Evolutionary conservation across 805 yeast species (phyloP), one percentile per base, ranked within the genome.

Genomic region (Saccharomyces kudriavzevii): DNA sequence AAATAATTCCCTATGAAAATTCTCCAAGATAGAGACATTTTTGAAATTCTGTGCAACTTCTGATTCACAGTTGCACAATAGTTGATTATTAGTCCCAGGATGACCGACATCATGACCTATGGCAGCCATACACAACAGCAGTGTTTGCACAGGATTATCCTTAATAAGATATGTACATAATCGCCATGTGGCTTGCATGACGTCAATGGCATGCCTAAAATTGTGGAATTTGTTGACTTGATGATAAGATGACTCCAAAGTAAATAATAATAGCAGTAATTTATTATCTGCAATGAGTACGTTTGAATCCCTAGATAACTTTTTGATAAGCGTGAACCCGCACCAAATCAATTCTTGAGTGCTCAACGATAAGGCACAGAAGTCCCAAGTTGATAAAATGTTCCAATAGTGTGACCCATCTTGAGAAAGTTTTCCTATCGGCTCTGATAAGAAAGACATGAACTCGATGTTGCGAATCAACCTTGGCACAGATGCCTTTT

Each of bases 61-160:
- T 0, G 94, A 78, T 8, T 76, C 67, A 60, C 81, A 67, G 54
- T 79, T 74, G 25, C 75, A 72, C 67, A 92, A 72, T 58, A 89
- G 82, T 40, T 81, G 80, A 68, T 89, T 89, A 13, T 96, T 89
- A n/a, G 90, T 82, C 1, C 98, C 99, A 0, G 98, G 98, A 69
- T 94, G 99, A 24, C 97, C 96, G 30, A 88, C 82, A 69, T 94
- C 99, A 71, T 94, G 99, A 51, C 98, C 98, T 46, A 91, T 71
- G 1, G 96, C 94, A 0, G 96, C 87, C 11, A 91, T 73, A 31
- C 88, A 76, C 27, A 89, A 70, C 1, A 86, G 80, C 48, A 87
- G 70, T 2, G 77, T 74, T 59, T 85, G 85, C 29, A 66, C 61
- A 53, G 71, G 76, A 20, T 64, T 59, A 26, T 11, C 55, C 49